Evolutionary conservation across 2,329 filamentous ascomycete species (phyloP), one percentile per base, ranked within the genome.

Genomic region (Thelonectria discophora): DNA sequence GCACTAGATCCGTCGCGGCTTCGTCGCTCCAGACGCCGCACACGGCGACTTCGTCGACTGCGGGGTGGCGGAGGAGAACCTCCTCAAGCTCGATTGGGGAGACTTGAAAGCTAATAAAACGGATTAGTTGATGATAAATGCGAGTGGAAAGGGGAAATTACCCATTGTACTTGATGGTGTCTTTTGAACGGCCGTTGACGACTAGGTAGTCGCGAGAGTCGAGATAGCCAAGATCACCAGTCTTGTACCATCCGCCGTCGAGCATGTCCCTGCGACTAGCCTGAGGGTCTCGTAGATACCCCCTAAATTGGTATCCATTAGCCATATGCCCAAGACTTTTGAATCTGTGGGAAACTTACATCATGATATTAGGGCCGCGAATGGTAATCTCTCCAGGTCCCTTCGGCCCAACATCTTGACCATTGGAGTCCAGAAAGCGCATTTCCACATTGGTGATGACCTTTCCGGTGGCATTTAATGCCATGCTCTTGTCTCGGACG

Each of bases 61-160:
- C 37, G 2, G 37, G 37, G 32, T 63, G 56, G 7, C 55, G 40
- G 0, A 63, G 13, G 11, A 64, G 62, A 24, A 58, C 54, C 0
- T 45, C 62, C 49, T 64, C 59, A 0, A 64, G 51, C 43, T 64
- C 62, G 1, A 59, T 51, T 18, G 62, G 55, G 2, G 59, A 54
- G 2, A 64, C 62, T 11, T 64, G 59, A 13, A 56, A 53, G 10
- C 60, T 57, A 20, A 60, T 61, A 6, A 49, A 24, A 60, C n/a
- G n/a, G 27, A 8, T 58, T 20, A 64, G 56, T 24, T 54, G 46
- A 48, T 57, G 32, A 15, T 15, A 1, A 7, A 34, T 11, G 5
- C 17, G 24, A 11, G 15, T 1, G 20, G 32, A 13, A 1, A 55
- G 43, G 13, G 3, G 3, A 15, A 52, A 13, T 42, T 20, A 37